A percentile compares a stretch with the other conserved stretches of the same genome.
Evolutionary conservation across 108 stramenopile species (phyloP).

Genomic region (Conticribra guillardii): DNA sequence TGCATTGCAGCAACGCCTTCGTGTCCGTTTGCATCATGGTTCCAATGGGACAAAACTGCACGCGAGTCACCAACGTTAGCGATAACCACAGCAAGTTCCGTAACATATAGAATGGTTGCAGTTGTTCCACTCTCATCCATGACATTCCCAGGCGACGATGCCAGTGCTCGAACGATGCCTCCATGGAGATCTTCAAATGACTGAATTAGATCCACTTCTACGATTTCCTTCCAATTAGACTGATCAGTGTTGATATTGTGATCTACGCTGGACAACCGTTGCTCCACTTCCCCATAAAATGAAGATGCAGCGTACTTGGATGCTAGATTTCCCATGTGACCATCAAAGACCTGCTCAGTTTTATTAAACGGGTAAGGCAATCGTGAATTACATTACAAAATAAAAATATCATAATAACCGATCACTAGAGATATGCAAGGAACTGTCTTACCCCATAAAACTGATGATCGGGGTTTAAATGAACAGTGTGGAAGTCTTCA

Average conservation of each 20-base stretch:
- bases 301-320: conserved; percentile 76
- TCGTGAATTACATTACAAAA: too few relatives aligned
- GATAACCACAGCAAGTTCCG: conserved; percentile 65
- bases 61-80: conserved; percentile 94
- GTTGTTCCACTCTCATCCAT: conserved; percentile 87
- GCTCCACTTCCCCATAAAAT: conserved; percentile 52
- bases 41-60: conserved; percentile 75
- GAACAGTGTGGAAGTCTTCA: conserved; percentile 93
- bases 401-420: too few relatives aligned
- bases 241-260: conserved; percentile 8
- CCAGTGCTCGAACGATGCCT: conserved; percentile 59
- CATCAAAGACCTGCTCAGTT: conserved; percentile 43
- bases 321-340: conserved; percentile 74
- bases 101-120: conserved; percentile 74
- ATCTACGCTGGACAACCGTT: conserved; percentile 41
- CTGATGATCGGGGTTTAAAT: conserved; percentile 66
- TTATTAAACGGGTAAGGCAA: conserved; percentile 67
- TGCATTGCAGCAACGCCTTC: conserved; percentile 53
- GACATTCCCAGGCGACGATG: conserved; percentile 44
- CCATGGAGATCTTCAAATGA: conserved; percentile 71
- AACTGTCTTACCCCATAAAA: conserved; percentile 93
- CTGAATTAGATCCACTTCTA: conserved; percentile 42
- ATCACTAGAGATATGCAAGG: too few relatives aligned
- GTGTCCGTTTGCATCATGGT: conserved; percentile 27
- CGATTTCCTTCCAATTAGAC: conserved; percentile 52